These are phyloP conservation scores for Actinomortierella ambigua DNA, from an alignment of 371 early-diverging fungal genomes.

Conservation along the genomic window DNA sequence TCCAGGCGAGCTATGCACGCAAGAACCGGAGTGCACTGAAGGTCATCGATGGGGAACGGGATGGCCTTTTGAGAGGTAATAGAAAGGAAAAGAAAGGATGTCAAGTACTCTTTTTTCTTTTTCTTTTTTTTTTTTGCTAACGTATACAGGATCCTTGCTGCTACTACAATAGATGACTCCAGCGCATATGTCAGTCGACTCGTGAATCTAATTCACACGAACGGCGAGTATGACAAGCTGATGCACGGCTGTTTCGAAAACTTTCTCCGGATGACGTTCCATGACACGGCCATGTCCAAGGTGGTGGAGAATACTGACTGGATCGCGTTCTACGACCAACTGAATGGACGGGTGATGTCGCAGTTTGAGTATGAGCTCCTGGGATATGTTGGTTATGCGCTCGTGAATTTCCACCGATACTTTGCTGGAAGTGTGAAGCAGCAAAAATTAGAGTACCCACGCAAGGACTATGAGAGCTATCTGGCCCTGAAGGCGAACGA, in stretches of 20 bases:
- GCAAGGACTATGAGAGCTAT: conserved; percentile 72
- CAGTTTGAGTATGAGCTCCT: conserved; percentile 57
- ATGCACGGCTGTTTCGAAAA: conserved; percentile 94
- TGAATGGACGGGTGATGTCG: conserved; percentile 57
- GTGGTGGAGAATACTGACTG: conserved; percentile 73
- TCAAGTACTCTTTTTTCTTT: too few relatives aligned
- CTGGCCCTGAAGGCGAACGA: conserved; percentile 60
- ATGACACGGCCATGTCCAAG: conserved; percentile 76
- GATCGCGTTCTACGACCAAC: conserved; percentile 81
- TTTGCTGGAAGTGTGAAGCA: conserved; percentile 75
- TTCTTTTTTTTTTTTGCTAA: too few relatives aligned
- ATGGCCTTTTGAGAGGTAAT: conserved; percentile 46
- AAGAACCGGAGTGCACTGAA: conserved; percentile 37
- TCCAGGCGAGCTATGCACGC: conserved; percentile 51
- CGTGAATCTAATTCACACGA: conserved; percentile 56
- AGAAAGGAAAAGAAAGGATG: conserved; percentile 30
- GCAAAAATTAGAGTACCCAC: conserved; percentile 78
- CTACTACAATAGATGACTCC: conserved; percentile 26
- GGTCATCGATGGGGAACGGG: conserved; percentile 35
- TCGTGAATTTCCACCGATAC: conserved; percentile 80
- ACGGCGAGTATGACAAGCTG: conserved; percentile 84
- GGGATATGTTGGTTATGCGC: conserved; percentile 74
- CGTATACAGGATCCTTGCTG: too few relatives aligned
- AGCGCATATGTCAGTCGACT: conserved; percentile 58
- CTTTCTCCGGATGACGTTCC: conserved; percentile 76